Evolutionary conservation across 768 basidiomycete genomes (phyloP), one percentile per base, ranked within the genome.

Genomic region (Boletales sp.): DNA sequence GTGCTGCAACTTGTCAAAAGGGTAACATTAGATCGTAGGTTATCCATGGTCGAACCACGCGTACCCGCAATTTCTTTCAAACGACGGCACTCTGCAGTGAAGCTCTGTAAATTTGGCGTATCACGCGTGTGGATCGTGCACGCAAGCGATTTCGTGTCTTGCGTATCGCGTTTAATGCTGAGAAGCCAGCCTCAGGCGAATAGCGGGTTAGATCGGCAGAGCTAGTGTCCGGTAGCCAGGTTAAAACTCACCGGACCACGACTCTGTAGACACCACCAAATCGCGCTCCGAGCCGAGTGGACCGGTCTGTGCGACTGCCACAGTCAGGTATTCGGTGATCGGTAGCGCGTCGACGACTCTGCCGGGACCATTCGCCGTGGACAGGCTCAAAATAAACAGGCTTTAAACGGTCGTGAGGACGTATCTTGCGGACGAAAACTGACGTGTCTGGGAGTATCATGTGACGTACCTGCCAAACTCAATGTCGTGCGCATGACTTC

Each of bases 61-160:
- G 48, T 57, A 83, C 84, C 74, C 47, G 75, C 69, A 2, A 69
- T 67, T 34, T 78, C 75, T 55, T 74, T 81, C 43, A 86, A 59
- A 30, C 79, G 72, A 59, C 77, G 84, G 60, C 77, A 84, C 61
- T 86, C 82, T 2, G 71, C 68, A 10, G 81, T 63, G 14, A 87
- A 61, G 11, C 41, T 54, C 34, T 74, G 73, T 40, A 88, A 60
- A 4, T 67, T 66, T 44, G 76, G 73, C 0, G 75, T 71, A 59
- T 85, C 74, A 18, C 68, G 51, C n/a, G 52, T 37, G 19, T 47
- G 60, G 0, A 83, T 77, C 31, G 70, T 68, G 36, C 83, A 75
- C 0, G 71, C 68, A 10, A 79, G 63, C 4, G 77, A 69, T 37
- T 65, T 63, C 14, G 67, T 68, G 49, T 74, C 71, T 7, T 74